Evolutionary conservation across 1,284 basidiomycete species (phyloP).

Genomic region (Cryptococcus sp.): DNA sequence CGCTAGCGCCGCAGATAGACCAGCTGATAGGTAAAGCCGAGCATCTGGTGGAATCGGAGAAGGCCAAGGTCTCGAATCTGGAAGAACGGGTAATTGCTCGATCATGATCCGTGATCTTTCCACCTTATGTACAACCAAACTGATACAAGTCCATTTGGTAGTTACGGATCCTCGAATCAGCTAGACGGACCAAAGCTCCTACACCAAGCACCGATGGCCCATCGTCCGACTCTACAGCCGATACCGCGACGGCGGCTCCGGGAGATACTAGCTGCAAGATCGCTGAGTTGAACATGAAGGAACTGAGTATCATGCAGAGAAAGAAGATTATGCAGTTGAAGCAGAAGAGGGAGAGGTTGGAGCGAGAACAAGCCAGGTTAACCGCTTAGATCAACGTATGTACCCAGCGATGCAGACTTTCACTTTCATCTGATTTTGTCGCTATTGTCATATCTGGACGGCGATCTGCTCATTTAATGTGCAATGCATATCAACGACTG

Average conservation of each 20-base stretch:
- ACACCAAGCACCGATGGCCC: background rate
- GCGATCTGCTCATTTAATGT: no score
- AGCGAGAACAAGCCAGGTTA: slow-evolving; percentile 43
- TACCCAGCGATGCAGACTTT: no score
- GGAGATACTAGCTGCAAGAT: slow-evolving; percentile 21
- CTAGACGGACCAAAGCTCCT: slow-evolving; percentile 3
- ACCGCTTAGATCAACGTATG: background rate
- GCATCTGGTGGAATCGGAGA: slow-evolving; percentile 27
- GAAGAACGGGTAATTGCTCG: slow-evolving; percentile 37
- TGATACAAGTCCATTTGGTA: slow-evolving; percentile 6
- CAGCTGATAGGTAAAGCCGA: slow-evolving; percentile 43
- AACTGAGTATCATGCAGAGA: slow-evolving; percentile 39
- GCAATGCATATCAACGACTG: no score
- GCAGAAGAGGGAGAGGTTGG: slow-evolving; percentile 44
- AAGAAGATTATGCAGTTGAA: slow-evolving; percentile 44
- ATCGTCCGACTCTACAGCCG: background rate
- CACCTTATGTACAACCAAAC: background rate
- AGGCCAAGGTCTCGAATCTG: slow-evolving; percentile 29
- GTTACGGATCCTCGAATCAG: slow-evolving; percentile 30
- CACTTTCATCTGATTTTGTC: no score
- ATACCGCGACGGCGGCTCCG: background rate
- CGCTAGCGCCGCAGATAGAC: slow-evolving; percentile 49
- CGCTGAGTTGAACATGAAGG: slow-evolving; percentile 36
- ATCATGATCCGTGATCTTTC: background rate
- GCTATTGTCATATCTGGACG: no score